These are phyloP conservation scores for Backusella mclennaniae DNA, from an alignment of 192 early-diverging fungal genomes.

Conservation along the genomic window DNA sequence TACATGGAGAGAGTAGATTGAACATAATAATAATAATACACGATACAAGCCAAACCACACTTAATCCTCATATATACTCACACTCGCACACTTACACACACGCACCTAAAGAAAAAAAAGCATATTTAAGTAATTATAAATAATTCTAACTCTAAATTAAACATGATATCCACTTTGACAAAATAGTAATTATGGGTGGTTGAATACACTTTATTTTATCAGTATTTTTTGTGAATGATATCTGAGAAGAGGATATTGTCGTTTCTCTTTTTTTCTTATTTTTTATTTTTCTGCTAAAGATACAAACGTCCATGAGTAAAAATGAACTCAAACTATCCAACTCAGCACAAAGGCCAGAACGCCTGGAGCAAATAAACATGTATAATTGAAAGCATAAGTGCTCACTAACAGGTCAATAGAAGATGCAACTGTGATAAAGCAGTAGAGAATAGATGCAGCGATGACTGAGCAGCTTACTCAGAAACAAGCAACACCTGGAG, in stretches of 20 bases:
- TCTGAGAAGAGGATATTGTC: too few species aligned
- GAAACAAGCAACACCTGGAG: too few species aligned
- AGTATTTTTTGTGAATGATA: neutral
- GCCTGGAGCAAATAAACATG: too few species aligned
- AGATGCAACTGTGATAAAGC: too few species aligned
- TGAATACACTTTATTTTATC: neutral
- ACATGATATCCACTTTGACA: neutral
- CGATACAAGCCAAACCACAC: neutral
- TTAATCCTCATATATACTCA: neutral
- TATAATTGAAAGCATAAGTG: too few species aligned
- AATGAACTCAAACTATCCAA: neutral
- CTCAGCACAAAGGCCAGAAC: neutral
- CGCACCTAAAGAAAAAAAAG: neutral
- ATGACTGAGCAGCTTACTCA: too few species aligned
- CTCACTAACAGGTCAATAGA: too few species aligned
- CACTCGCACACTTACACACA: neutral
- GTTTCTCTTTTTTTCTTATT: neutral
- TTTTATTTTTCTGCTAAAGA: neutral
- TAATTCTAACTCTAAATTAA: neutral
- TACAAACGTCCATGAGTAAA: neutral
- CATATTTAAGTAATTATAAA: conserved; percentile 9
- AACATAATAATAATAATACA: neutral
- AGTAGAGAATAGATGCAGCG: too few species aligned
- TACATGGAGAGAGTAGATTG: conserved; percentile 38
- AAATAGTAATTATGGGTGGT: neutral